Evolutionary conservation across 148 eudicot species (phyloP), one percentile per base, ranked within the genome.

Genomic region (Chenopodium album): DNA sequence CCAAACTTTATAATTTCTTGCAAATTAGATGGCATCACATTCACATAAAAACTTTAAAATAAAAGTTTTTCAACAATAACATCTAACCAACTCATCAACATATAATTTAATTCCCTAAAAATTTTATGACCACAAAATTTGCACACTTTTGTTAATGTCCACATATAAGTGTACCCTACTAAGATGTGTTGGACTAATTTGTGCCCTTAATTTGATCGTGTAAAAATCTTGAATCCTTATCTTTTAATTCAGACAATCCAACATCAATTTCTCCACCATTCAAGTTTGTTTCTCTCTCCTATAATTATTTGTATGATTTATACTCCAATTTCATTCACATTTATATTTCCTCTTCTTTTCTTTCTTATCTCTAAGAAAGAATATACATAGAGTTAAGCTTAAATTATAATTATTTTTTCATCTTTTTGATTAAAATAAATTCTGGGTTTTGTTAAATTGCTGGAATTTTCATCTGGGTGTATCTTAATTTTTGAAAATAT

Each of bases 181-280:
- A 46, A 31, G 62, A 29, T 64, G 59, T 71, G 84, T 73, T 81
- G 87, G 74, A 11, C 64, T 26, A 54, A n/a, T 81, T 41, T 44
- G 73, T 37, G 77, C 87, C 87, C 78, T 73, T 81, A 64, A 81
- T 85, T 81, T 81, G 87, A 85, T 85, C 41, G 54, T 71, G n/a
- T 32, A 50, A 78, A 56, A 78, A 63, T 77, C 81, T 56, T 73
- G 4, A 1, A 34, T 32, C 62, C 81, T 72, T 76, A 77, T 80
- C 81, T 71, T 79, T 56, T 56, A 14, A 17, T 14, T 56, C 20
- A 56, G 62, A 56, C 62, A 17, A 3, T 12, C 62, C 23, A 22
- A 37, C 28, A 2, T 46, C n/a, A 72, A n/a, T 22, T 46, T 9
- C 34, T 34, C 76, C 68, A 59, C 76, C 85, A 29, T 8, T 50